Evolutionary conservation across 225 moss, liverwort and hornwort genomes (phyloP).

Genomic region (Pseudisothecium myosuroides): DNA sequence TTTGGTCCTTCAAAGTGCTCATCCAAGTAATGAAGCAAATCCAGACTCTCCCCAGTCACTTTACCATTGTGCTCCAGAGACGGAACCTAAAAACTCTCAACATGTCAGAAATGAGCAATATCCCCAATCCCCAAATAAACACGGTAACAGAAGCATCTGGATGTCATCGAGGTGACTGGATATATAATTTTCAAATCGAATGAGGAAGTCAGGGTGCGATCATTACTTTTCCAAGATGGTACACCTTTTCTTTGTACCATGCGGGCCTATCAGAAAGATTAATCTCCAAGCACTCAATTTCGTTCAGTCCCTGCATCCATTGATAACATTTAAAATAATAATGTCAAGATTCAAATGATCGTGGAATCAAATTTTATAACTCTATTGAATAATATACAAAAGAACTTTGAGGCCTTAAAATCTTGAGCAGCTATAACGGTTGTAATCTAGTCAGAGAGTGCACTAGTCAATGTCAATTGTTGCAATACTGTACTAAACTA

Average conservation of each 20-base stretch:
- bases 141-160: background rate
- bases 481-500: background rate
- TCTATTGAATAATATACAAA: background rate
- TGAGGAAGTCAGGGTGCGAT: background rate
- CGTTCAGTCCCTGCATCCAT: slow-evolving; percentile 29
- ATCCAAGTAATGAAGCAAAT: slow-evolving; percentile 46
- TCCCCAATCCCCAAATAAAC: background rate
- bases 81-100: slow-evolving; percentile 30
- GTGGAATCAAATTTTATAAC: too few relatives aligned
- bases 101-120: background rate
- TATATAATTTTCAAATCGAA: background rate
- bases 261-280: slow-evolving; percentile 34
- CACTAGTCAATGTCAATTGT: background rate
- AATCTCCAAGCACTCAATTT: slow-evolving; percentile 39
- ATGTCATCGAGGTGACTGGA: background rate
- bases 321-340: background rate
- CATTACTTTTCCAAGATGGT: slow-evolving; percentile 31
- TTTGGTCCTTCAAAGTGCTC: slow-evolving; percentile 33
- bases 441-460: background rate
- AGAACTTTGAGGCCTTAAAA: background rate
- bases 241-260: slow-evolving; percentile 57
- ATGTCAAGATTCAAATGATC: background rate
- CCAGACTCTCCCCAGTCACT: slow-evolving; percentile 51
- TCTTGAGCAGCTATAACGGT: background rate
- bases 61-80: slow-evolving; percentile 49